Percentiles rank a stretch among this genome's conserved stretches.
phyloP scores from a whole-genome alignment of 768 basidiomycete species.

The Collybia sp. region DNA sequence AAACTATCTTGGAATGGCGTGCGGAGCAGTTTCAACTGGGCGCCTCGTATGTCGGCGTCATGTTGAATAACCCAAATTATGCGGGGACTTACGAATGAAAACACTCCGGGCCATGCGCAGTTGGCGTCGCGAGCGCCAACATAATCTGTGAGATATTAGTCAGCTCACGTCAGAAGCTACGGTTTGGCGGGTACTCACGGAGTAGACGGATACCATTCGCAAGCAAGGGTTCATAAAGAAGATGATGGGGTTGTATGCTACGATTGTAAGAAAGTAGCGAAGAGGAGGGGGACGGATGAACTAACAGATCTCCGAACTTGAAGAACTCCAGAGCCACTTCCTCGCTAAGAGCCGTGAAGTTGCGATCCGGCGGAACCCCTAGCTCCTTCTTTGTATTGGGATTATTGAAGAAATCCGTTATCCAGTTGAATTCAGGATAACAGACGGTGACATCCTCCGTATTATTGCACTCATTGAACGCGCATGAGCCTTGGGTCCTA shows the following conservation, averaged over 20 bases:
- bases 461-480: not conserved
- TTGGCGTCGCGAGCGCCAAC: conserved; percentile 23
- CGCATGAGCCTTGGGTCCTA: not conserved
- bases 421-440: conserved; percentile 16
- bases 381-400: conserved; percentile 9
- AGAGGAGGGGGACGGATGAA: not conserved
- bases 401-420: conserved; percentile 10
- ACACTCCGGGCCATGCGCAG: conserved; percentile 21
- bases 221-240: conserved; percentile 19
- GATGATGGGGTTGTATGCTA: conserved; percentile 14
- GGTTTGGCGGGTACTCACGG: conserved; percentile 12
- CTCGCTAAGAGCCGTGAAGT: conserved; percentile 8
- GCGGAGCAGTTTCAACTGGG: conserved; percentile 18
- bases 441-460: conserved; percentile 9
- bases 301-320: conserved; percentile 14
- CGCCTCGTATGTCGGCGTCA: not conserved
- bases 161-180: not conserved
- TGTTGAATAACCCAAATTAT: not conserved
- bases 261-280: not conserved
- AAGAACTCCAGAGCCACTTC: conserved; percentile 10
- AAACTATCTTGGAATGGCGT: conserved; percentile 21
- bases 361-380: conserved; percentile 12
- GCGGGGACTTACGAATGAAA: conserved; percentile 15
- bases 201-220: conserved; percentile 21
- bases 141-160: conserved; percentile 14